Evolutionary conservation across 2,329 filamentous ascomycete genomes (phyloP).

Genomic region (Colletotrichum chrysophilum): DNA sequence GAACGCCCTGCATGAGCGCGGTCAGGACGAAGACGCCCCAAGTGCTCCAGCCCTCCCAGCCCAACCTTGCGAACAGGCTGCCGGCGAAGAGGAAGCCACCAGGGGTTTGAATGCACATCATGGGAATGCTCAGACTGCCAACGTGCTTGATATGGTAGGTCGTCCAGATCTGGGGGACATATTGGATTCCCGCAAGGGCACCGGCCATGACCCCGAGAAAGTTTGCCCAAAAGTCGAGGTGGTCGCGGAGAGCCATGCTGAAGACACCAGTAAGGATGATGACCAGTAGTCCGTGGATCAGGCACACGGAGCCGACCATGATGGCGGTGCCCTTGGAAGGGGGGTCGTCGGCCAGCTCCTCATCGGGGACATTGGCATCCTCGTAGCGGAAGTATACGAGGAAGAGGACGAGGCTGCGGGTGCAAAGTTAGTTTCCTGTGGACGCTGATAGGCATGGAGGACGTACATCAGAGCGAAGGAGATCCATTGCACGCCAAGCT

Average conservation of each 20-base stretch:
- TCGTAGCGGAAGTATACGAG: slow-evolving; percentile 87
- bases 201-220: slow-evolving; percentile 81
- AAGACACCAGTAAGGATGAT: slow-evolving; percentile 74
- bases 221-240: slow-evolving; percentile 83
- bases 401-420: slow-evolving; percentile 82
- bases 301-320: slow-evolving; percentile 72
- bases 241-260: slow-evolving; percentile 63
- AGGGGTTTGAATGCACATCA: slow-evolving; percentile 98
- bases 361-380: slow-evolving; percentile 54
- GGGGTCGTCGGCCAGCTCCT: slow-evolving; percentile 53
- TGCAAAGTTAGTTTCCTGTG: not conserved
- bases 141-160: slow-evolving; percentile 86
- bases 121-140: slow-evolving; percentile 90
- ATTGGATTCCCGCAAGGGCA: slow-evolving; percentile 83
- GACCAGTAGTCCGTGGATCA: slow-evolving; percentile 76
- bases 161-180: slow-evolving; percentile 93
- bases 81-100: slow-evolving; percentile 89
- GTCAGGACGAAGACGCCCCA: slow-evolving; percentile 94
- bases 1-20: slow-evolving; percentile 79
- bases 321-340: slow-evolving; percentile 82
- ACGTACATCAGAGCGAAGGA: slow-evolving; percentile 91
- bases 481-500: slow-evolving; percentile 90
- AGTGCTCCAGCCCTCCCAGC: slow-evolving; percentile 87
- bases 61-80: slow-evolving; percentile 81
- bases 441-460: not conserved